Conservation (phyloP, 768 basidiomycete species). For the Leccinum sublutescens region DNA sequence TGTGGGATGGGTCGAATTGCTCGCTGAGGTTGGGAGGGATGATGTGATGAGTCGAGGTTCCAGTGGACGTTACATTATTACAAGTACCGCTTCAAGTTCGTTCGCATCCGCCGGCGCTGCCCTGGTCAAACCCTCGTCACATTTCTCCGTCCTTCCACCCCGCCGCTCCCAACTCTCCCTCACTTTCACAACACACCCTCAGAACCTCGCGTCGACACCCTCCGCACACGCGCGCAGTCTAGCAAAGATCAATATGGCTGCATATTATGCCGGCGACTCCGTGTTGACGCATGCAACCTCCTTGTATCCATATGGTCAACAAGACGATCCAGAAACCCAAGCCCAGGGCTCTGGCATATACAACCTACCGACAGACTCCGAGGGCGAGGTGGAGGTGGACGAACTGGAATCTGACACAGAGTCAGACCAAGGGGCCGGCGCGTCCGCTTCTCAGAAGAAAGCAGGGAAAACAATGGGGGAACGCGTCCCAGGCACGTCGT, state of each 20-base stretch:
- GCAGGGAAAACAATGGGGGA: slow-evolving; percentile 32
- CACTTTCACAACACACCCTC: slow-evolving; percentile 1
- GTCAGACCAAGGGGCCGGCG: slow-evolving; percentile 27
- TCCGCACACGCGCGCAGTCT: slow-evolving; percentile 4
- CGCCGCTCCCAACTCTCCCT: slow-evolving; percentile 1
- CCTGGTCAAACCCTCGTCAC: slow-evolving; percentile 18
- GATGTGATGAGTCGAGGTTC: slow-evolving; percentile 14
- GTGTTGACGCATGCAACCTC: slow-evolving; percentile 33
- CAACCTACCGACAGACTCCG: slow-evolving; percentile 35
- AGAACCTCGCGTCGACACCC: slow-evolving; percentile 6
- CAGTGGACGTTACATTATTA: slow-evolving; percentile 14
- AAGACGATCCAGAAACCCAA: slow-evolving; percentile 25
- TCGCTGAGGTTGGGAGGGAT: not conserved
- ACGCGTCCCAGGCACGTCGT: slow-evolving; percentile 62
- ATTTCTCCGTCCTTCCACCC: slow-evolving; percentile 5
- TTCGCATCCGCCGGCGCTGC: slow-evolving; percentile 29
- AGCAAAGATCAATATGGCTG: slow-evolving; percentile 27
- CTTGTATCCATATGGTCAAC: slow-evolving; percentile 31
- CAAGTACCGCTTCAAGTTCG: slow-evolving; percentile 10
- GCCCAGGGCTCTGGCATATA: slow-evolving; percentile 28
- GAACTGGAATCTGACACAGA: slow-evolving; percentile 35
- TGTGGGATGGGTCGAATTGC: too few species aligned
- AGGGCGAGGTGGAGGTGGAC: slow-evolving; percentile 34
- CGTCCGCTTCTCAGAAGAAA: slow-evolving; percentile 28
- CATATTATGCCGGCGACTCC: slow-evolving; percentile 30